Base-by-base conservation (phyloP, 768 basidiomycete species). In the Crassisporium funariophilum region DNA sequence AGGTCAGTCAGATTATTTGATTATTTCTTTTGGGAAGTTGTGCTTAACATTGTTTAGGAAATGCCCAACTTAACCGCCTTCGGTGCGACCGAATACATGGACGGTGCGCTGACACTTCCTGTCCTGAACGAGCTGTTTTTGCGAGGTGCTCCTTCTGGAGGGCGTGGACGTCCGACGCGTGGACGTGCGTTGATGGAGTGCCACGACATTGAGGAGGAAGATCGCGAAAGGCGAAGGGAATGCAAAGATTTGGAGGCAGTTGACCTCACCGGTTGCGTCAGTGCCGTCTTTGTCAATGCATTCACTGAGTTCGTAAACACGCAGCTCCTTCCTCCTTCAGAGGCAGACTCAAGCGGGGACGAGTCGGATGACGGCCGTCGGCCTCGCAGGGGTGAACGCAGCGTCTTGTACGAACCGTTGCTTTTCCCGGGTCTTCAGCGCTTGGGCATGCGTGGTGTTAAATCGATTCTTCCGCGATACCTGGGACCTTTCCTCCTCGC, bases 71-170 rank as follows among this genome's bases (percentile, higher is more conserved):
- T 98, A 9, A 75, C 75, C 13, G 78, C 84, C 7, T 92, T 99
- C 53, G 95, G 95, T n/a, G 94, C 92, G 4, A 98, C 95, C 2
- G 95, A 99, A 65, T 99, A 98, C 63, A 98, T 99, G 91, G 95
- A 99, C 55, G 86, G 90, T 3, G 86, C 95, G 1, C 74, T 99
- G 33, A 90, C 86, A 10, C 71, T 89, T 12, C 75, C 85, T 0
- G 94, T 98, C 13, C 72, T 99, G 9, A 88, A 84, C 44, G 95
- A 98, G 61, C 71, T 99, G 13, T 84, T 99, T 58, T 82, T 98
- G 50, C 85, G 95, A 21, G 95, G 95, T 20, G 69, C 74, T 5
- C 78, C 82, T 7, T 85, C 86, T 20, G 80, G 83, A 33, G 82
- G 82, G 0, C 75, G 87, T 10, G 84, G 87, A 0, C 82, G 84